phyloP scores from a whole-genome alignment of 768 basidiomycete genomes.

The Rickenella mellea region DNA sequence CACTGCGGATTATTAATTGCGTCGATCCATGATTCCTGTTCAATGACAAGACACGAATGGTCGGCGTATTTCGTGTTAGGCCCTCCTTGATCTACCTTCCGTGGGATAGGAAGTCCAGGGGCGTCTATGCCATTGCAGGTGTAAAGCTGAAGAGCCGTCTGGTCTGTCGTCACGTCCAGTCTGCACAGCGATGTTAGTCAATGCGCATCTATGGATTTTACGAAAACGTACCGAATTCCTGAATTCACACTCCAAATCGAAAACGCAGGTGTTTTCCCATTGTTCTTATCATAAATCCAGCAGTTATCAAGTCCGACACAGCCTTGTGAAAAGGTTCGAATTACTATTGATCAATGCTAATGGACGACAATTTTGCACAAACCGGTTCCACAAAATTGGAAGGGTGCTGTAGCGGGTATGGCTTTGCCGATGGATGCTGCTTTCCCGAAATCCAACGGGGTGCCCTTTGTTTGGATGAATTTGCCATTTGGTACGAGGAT shows the following conservation, averaged over 20 bases:
- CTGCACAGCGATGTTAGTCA: constrained; percentile 15
- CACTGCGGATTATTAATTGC: constrained; percentile 50
- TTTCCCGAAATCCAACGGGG: constrained; percentile 35
- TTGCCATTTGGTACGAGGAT: constrained; percentile 30
- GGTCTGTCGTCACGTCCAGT: constrained; percentile 39
- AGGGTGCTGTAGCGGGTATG: constrained; percentile 29
- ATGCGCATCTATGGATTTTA: not conserved
- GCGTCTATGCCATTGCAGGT: constrained; percentile 34
- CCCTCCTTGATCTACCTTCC: constrained; percentile 41
- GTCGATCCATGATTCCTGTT: constrained; percentile 44
- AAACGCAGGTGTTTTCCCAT: constrained; percentile 19
- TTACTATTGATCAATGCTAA: not conserved
- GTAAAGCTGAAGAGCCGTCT: constrained; percentile 43
- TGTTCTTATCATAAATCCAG: constrained; percentile 33
- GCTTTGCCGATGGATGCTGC: constrained; percentile 26
- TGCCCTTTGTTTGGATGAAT: constrained; percentile 25
- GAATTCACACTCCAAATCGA: constrained; percentile 39
- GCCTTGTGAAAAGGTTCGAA: constrained; percentile 21
- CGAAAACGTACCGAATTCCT: constrained; percentile 32
- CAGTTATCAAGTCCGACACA: constrained; percentile 41
- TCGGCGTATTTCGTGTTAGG: constrained; percentile 29
- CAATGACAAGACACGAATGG: constrained; percentile 39
- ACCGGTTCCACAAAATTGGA: constrained; percentile 32
- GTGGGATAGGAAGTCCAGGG: constrained; percentile 34
- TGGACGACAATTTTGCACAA: not conserved